Evolutionary conservation across 2,329 filamentous ascomycete genomes (phyloP).

Genomic region (Exophiala oligosperma): DNA sequence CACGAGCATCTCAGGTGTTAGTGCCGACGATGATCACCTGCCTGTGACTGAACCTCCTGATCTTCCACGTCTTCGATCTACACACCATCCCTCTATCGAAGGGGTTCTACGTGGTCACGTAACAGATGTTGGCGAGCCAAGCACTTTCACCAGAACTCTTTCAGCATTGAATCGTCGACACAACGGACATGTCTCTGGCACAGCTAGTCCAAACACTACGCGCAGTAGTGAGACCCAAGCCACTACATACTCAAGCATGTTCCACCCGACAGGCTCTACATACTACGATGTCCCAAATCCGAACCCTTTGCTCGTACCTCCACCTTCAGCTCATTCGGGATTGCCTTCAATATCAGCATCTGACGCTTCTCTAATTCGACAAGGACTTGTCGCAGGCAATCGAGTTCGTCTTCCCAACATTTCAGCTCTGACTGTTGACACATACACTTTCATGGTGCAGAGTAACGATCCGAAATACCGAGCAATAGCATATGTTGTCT

Average conservation of each 20-base stretch:
- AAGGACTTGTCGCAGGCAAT: neutral
- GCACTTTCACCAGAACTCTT: neutral
- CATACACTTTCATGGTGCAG: slow-evolving; percentile 12
- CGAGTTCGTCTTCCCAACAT: slow-evolving; percentile 5
- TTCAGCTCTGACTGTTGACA: slow-evolving; percentile 12
- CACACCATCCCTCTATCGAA: neutral
- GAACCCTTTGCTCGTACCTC: neutral
- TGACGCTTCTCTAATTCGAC: neutral
- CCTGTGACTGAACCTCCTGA: neutral
- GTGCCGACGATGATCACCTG: neutral
- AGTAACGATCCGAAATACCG: slow-evolving; percentile 8
- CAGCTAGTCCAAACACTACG: neutral
- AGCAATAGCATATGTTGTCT: slow-evolving; percentile 17
- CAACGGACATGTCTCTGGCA: neutral
- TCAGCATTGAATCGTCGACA: neutral
- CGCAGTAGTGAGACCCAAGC: neutral
- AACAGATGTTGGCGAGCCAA: neutral
- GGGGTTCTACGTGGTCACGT: neutral
- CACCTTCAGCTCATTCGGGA: neutral
- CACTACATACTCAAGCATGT: neutral
- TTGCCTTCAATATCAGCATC: neutral
- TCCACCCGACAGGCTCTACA: neutral
- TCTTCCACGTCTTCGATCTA: neutral
- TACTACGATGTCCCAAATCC: neutral
- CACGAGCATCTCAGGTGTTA: neutral